phyloP scores from a whole-genome alignment of 2,329 filamentous ascomycete genomes.

The Ramularia endophylla region DNA sequence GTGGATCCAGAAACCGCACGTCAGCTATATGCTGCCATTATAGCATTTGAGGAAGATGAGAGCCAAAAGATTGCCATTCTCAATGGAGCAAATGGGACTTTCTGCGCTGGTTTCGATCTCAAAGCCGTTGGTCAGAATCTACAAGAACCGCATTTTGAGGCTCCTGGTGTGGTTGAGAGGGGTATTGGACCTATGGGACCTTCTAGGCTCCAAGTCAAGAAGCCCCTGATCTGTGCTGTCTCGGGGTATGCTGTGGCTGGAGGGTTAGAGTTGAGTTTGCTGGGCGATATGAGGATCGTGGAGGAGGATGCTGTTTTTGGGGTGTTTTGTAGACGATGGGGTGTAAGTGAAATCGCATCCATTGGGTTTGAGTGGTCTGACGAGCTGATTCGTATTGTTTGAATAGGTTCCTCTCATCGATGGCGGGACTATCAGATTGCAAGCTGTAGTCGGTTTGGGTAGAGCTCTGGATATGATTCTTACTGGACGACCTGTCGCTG shows the following conservation, averaged over 20 bases:
- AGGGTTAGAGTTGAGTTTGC: slow-evolving; percentile 47
- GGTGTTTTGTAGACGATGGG: slow-evolving; percentile 51
- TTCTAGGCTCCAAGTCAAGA: slow-evolving; percentile 44
- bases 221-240: slow-evolving; percentile 49
- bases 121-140: slow-evolving; percentile 34
- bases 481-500: slow-evolving; percentile 46
- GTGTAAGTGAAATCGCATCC: slow-evolving; percentile 29
- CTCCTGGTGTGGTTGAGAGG: slow-evolving; percentile 31
- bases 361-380: too few species aligned
- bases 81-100: slow-evolving; percentile 42
- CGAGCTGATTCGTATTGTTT: background rate
- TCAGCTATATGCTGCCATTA: slow-evolving; percentile 44
- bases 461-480: slow-evolving; percentile 53
- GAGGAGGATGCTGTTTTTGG: slow-evolving; percentile 51
- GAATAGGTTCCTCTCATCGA: slow-evolving; percentile 41
- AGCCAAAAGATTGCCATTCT: slow-evolving; percentile 50
- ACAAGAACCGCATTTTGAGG: slow-evolving; percentile 14
- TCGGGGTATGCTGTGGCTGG: slow-evolving; percentile 51
- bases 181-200: slow-evolving; percentile 49
- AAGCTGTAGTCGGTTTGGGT: slow-evolving; percentile 47
- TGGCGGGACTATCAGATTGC: slow-evolving; percentile 49
- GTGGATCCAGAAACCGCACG: slow-evolving; percentile 45
- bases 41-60: slow-evolving; percentile 45
- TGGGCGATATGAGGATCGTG: slow-evolving; percentile 50
- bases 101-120: slow-evolving; percentile 52